A percentile compares a stretch with the other conserved stretches of the same genome.
These are phyloP conservation scores for Kwoniella newhampshirensis DNA, from an alignment of 768 basidiomycete genomes.

Conservation along the genomic window DNA sequence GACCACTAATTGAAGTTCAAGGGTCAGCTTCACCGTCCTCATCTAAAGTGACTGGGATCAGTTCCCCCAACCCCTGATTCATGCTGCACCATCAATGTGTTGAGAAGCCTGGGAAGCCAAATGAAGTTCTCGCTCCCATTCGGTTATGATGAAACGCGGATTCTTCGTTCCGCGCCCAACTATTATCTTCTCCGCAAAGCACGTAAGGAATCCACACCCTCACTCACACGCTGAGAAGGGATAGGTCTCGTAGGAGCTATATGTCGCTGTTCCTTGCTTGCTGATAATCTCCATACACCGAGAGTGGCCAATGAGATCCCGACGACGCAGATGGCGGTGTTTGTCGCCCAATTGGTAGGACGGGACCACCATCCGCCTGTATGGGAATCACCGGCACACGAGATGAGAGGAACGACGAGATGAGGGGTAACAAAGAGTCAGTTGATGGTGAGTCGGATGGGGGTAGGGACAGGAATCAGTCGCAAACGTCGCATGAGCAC, in stretches of 20 bases:
- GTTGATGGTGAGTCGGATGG: no score
- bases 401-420: background rate
- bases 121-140: no score
- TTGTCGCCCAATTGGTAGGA: conserved; percentile 82
- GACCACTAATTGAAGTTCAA: conserved; percentile 38
- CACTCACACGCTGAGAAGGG: conserved; percentile 73
- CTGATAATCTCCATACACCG: conserved; percentile 69
- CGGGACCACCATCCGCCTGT: conserved; percentile 94
- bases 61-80: background rate
- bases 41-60: background rate
- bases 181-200: no score
- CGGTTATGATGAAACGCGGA: background rate
- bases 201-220: no score
- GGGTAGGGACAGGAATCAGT: no score
- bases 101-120: background rate
- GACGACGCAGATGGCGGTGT: conserved; percentile 71
- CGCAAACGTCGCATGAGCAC: no score
- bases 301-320: conserved; percentile 70
- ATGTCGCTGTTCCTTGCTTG: conserved; percentile 70
- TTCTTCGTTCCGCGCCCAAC: background rate
- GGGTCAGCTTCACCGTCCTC: background rate
- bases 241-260: conserved; percentile 66
- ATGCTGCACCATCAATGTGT: no score
- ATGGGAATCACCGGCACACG: no score
- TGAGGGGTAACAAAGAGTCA: background rate